Conservation (phyloP, 106 monocot species). For the Dactylorhiza incarnata region DNA sequence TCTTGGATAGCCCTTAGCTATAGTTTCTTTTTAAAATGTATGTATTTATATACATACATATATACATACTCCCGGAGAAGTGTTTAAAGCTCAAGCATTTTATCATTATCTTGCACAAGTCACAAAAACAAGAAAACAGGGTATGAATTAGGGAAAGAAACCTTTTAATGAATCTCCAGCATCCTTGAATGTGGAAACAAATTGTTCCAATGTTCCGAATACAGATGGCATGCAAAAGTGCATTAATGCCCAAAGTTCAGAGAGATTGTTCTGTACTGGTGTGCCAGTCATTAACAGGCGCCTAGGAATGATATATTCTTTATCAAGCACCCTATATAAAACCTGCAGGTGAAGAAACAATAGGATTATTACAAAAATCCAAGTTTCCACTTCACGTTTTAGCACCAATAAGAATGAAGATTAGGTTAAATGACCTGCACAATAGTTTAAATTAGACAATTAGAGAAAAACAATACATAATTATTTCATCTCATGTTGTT, state of each 20-base stretch:
- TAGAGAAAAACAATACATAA: not conserved
- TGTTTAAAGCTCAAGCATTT: too few relatives aligned
- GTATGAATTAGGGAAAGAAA: constrained; percentile 3
- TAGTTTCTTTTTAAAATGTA: too few relatives aligned
- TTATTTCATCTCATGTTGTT: not conserved
- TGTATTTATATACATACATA: too few relatives aligned
- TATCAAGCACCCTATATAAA: constrained; percentile 77
- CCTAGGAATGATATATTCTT: constrained; percentile 74
- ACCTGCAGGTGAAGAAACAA: constrained; percentile 40
- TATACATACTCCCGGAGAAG: too few relatives aligned
- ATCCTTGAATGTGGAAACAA: constrained; percentile 66
- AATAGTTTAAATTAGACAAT: not conserved
- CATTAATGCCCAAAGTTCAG: constrained; percentile 93
- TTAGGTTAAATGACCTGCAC: not conserved
- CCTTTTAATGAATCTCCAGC: constrained; percentile 39
- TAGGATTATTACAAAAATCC: not conserved
- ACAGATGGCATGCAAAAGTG: constrained; percentile 92
- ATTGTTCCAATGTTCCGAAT: constrained; percentile 79
- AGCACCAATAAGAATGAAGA: not conserved
- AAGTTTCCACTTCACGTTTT: not conserved
- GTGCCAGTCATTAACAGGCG: constrained; percentile 92
- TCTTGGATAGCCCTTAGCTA: too few relatives aligned
- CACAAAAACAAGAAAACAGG: not conserved
- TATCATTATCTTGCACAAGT: not conserved
- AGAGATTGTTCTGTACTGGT: constrained; percentile 90